A percentile compares a stretch with the other conserved stretches of the same genome.
These are phyloP conservation scores for Saksenaea oblongispora DNA, from an alignment of 371 early-diverging fungal genomes.

Conservation along the genomic window DNA sequence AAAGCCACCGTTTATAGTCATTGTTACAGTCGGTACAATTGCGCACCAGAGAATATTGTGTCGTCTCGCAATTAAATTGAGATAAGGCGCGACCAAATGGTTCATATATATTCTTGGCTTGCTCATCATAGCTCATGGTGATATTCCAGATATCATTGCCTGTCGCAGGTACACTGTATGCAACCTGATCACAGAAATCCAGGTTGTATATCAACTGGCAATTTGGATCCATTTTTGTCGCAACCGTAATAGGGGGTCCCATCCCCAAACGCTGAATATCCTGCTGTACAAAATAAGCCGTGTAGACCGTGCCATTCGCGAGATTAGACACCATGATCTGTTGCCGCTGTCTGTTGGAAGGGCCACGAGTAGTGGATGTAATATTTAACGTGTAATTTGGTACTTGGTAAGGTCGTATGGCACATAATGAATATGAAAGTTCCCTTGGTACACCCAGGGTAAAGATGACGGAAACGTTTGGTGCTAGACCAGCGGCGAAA, in stretches of 20 bases:
- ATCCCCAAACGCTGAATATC: conserved; percentile 23
- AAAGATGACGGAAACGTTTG: conserved; percentile 45
- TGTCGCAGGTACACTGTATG: conserved; percentile 56
- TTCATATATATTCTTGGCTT: conserved; percentile 41
- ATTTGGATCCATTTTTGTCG: conserved; percentile 43
- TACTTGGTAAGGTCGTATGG: conserved; percentile 35
- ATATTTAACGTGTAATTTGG: conserved; percentile 33
- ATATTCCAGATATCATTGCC: conserved; percentile 28
- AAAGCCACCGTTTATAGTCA: conserved; percentile 69
- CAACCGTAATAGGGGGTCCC: conserved; percentile 28
- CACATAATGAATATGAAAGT: conserved; percentile 51
- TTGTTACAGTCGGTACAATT: conserved; percentile 62
- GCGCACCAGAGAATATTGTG: conserved; percentile 64
- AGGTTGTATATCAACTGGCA: conserved; percentile 61
- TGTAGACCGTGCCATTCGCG: conserved; percentile 38
- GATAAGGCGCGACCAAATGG: conserved; percentile 54
- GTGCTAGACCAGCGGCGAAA: conserved; percentile 30
- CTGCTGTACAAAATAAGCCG: conserved; percentile 47
- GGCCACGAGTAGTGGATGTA: conserved; percentile 33
- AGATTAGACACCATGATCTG: conserved; percentile 42
- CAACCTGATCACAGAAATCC: conserved; percentile 59
- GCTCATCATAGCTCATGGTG: conserved; percentile 44
- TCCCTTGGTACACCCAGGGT: conserved; percentile 34
- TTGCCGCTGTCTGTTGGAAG: conserved; percentile 19
- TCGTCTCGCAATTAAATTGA: conserved; percentile 60